Evolutionary conservation across 257 asterid species (phyloP).

Genomic region (Datura wrightii): DNA sequence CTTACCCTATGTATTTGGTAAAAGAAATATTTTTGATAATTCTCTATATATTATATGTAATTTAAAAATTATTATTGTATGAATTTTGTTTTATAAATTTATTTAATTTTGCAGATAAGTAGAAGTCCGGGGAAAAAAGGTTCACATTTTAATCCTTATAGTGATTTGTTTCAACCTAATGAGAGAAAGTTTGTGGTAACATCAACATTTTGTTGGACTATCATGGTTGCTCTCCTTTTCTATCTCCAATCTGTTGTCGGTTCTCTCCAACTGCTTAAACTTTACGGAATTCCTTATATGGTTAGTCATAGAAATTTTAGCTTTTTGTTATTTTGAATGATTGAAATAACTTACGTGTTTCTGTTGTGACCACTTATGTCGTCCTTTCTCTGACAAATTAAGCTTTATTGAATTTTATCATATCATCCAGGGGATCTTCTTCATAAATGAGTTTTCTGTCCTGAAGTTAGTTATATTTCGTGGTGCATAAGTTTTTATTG

Average conservation of each 20-base stretch:
- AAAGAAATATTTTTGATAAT: neutral
- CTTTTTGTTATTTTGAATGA: too few species aligned
- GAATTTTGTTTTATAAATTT: neutral
- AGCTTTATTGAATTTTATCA: neutral
- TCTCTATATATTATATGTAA: too few species aligned
- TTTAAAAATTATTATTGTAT: neutral
- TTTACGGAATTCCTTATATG: constrained; percentile 78
- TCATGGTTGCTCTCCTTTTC: constrained; percentile 65
- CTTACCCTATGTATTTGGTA: constrained; percentile 56
- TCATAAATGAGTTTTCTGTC: neutral
- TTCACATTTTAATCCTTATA: constrained; percentile 88
- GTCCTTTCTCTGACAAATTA: too few species aligned
- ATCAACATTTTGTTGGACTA: constrained; percentile 78
- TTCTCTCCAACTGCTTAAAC: constrained; percentile 57
- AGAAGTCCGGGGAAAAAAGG: constrained; percentile 92
- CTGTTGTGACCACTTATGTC: too few species aligned
- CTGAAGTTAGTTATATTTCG: too few species aligned
- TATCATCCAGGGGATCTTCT: neutral
- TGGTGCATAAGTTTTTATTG: too few species aligned
- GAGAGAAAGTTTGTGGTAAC: constrained; percentile 64
- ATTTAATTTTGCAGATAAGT: constrained; percentile 52
- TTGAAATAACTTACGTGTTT: too few species aligned
- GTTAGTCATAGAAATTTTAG: constrained; percentile 38
- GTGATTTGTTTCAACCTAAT: constrained; percentile 62
- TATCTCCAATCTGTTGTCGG: constrained; percentile 48